Percentiles rank a stretch among this genome's conserved stretches.
Conservation (phyloP, 2,329 filamentous ascomycete species). For the Venturia asperata region DNA sequence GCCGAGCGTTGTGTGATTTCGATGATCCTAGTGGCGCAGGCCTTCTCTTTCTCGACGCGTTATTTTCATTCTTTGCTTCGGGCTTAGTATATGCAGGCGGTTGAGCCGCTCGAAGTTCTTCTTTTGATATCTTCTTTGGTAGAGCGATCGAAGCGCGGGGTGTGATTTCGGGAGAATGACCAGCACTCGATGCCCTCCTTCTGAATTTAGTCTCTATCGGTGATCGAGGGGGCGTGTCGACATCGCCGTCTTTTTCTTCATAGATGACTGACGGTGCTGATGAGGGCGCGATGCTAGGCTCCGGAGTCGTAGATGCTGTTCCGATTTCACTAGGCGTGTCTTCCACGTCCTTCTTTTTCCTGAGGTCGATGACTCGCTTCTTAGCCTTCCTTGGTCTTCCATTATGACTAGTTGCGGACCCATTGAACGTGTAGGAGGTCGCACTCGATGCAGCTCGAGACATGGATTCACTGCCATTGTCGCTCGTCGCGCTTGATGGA, state of each 20-base stretch:
- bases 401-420: slow-evolving; percentile 57
- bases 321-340: slow-evolving; percentile 21
- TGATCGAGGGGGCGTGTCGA: slow-evolving; percentile 14
- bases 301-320: slow-evolving; percentile 18
- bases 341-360: slow-evolving; percentile 47
- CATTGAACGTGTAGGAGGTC: slow-evolving; percentile 45
- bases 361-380: slow-evolving; percentile 72
- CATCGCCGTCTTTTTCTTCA: slow-evolving; percentile 12
- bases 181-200: slow-evolving; percentile 13
- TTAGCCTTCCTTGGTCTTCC: slow-evolving; percentile 59
- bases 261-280: slow-evolving; percentile 17
- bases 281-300: slow-evolving; percentile 18
- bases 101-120: background rate
- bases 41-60: slow-evolving; percentile 1
- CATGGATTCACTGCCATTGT: slow-evolving; percentile 41
- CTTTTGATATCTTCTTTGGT: slow-evolving; percentile 7
- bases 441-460: slow-evolving; percentile 60
- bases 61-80: background rate
- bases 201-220: background rate
- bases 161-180: background rate
- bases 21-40: background rate
- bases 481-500: slow-evolving; percentile 25
- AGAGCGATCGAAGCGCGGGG: slow-evolving; percentile 8
- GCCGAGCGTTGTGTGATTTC: background rate
- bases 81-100: background rate